Evolutionary conservation across 2,329 filamentous ascomycete genomes (phyloP), one percentile per base, ranked within the genome.

Genomic region (Emergomyces pasteurianus): DNA sequence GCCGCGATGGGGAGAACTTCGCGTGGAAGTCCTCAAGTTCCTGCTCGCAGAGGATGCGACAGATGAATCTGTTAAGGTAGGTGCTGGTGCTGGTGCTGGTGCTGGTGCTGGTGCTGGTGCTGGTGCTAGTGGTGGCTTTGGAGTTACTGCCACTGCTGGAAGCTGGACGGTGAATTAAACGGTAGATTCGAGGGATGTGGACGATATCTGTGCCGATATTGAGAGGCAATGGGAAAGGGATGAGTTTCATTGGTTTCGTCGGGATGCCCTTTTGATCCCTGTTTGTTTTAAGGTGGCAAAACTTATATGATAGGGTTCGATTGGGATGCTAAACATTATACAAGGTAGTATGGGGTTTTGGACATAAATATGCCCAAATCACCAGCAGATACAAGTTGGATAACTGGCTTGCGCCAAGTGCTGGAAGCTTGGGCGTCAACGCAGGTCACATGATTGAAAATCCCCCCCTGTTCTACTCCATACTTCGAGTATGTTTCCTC

Each of bases 171-270:
- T 70, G 72, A 58, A 92, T 72, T 58, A 91, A 77, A 23, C 73
- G 71, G 63, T 78, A 75, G 62, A 95, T 84, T 60, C 90, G 85
- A 0, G 80, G 74, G 61, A 90, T 81, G 61, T 81, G 80, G 72
- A 89, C 90, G 61, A 95, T 87, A 71, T 95, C 91, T 55, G 84
- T 92, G 61, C 91, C 91, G 58, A 95, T 77, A 56, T 81, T 80
- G 16, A 92, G 70, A 0, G 84, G 78, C n/a, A 84, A 78, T 0
- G 86, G 86, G 67, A 92, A 90, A 0, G 72, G 73, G 7, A 66
- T 60, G 3, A 67, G 66, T 64, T 71, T 74, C 73, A 75, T 75
- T 58, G 42, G 23, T 21, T 38, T 6, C 21, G 21, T 61, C 16
- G 26, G 10, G 26, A 18, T 18, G 28, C n/a, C n/a, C n/a, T n/a